Percentiles rank a stretch among this genome's conserved stretches.
Conservation (phyloP, 108 stramenopile genomes). For the Fistulifera pelliculosa region DNA sequence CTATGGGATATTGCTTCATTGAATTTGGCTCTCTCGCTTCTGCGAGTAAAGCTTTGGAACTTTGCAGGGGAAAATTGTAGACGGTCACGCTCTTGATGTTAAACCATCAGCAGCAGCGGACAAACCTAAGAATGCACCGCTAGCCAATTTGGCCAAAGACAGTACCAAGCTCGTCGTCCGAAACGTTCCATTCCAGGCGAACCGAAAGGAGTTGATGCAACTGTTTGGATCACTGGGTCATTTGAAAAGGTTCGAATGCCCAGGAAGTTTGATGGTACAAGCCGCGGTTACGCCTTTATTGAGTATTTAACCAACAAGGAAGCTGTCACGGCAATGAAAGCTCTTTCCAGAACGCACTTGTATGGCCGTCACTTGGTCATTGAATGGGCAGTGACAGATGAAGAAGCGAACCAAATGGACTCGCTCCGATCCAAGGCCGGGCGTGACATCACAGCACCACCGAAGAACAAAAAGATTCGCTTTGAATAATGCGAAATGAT, state of each 20-base stretch:
- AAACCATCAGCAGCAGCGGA: constrained; percentile 65
- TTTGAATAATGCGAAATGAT: constrained; percentile 1
- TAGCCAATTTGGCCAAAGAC: constrained; percentile 15
- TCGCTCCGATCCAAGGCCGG: constrained; percentile 64
- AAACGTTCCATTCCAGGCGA: constrained; percentile 97
- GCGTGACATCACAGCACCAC: constrained; percentile 35
- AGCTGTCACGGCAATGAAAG: constrained; percentile 77
- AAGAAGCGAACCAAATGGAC: constrained; percentile 42
- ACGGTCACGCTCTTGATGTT: constrained; percentile 87
- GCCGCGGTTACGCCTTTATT: constrained; percentile 98
- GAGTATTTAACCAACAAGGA: constrained; percentile 92
- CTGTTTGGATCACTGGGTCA: constrained; percentile 92
- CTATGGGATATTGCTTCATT: constrained; percentile 98
- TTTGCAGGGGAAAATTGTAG: constrained; percentile 79
- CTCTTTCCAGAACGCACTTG: constrained; percentile 88
- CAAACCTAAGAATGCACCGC: constrained; percentile 10
- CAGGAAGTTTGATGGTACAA: constrained; percentile 91
- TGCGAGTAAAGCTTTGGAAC: constrained; percentile 72
- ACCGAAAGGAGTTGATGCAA: constrained; percentile 78
- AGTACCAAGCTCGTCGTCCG: constrained; percentile 90
- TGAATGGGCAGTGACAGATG: constrained; percentile 87
- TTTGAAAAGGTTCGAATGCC: constrained; percentile 92
- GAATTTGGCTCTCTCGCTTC: constrained; percentile 75
- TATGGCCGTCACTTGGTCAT: constrained; percentile 98
- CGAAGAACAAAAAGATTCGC: constrained; percentile 6